Evolutionary conservation across 495 filamentous ascomycete genomes (phyloP).

Genomic region (Filosporella fistucella): DNA sequence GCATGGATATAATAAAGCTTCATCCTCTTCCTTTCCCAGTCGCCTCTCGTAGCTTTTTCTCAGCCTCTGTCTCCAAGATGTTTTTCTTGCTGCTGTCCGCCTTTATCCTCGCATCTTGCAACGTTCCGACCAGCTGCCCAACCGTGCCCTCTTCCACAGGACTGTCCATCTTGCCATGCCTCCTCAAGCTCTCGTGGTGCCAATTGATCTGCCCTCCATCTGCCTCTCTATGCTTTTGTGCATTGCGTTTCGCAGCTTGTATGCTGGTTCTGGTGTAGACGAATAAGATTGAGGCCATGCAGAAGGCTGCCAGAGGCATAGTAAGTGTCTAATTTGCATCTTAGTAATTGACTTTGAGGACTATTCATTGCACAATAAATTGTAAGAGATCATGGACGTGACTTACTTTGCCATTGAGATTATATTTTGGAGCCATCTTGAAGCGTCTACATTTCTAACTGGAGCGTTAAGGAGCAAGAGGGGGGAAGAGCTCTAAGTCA

Average conservation of each 20-base stretch:
- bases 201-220: conserved; percentile 43
- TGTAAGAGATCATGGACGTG: no score
- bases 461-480: no score
- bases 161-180: conserved; percentile 35
- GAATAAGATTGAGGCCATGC: conserved; percentile 42
- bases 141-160: conserved; percentile 24
- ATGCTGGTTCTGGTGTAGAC: conserved; percentile 37
- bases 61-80: conserved; percentile 12
- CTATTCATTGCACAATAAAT: no score
- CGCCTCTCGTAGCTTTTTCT: conserved; percentile 13
- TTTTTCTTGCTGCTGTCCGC: background rate
- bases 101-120: conserved; percentile 6
- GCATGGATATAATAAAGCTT: no score
- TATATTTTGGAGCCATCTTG: conserved; percentile 21
- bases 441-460: no score
- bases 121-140: conserved; percentile 12
- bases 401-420: conserved; percentile 20
- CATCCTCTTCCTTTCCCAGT: conserved; percentile 7
- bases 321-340: conserved; percentile 31
- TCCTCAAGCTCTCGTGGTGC: conserved; percentile 38
- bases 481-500: no score
- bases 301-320: conserved; percentile 41
- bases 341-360: conserved; percentile 4
- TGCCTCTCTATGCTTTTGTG: conserved; percentile 36
- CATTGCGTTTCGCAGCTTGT: conserved; percentile 37